phyloP scores from a whole-genome alignment of 805 yeast genomes.

The Schwanniomyces yamadae region DNA sequence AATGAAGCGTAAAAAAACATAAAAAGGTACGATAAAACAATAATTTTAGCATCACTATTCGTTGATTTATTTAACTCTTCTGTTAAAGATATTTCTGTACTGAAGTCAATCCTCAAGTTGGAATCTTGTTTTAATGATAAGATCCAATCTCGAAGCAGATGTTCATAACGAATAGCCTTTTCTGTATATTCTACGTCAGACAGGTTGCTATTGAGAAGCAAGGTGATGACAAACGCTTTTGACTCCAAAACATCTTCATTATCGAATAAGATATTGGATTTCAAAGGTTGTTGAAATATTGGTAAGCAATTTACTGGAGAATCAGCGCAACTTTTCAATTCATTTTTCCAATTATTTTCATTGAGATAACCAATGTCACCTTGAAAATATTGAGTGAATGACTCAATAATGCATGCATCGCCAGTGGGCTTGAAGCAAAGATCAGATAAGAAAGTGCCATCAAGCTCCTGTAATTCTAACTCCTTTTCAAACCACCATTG shows the following conservation, averaged over 20 bases:
- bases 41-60: constrained; percentile 71
- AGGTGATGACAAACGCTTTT: constrained; percentile 72
- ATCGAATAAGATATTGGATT: constrained; percentile 61
- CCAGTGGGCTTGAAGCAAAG: constrained; percentile 83
- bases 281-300: constrained; percentile 84
- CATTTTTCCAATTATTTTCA: constrained; percentile 54
- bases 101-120: constrained; percentile 62
- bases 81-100: constrained; percentile 80
- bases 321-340: constrained; percentile 59
- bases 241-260: constrained; percentile 55
- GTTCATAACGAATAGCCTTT: constrained; percentile 64
- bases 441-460: constrained; percentile 48
- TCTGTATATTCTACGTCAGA: constrained; percentile 37
- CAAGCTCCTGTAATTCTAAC: constrained; percentile 37
- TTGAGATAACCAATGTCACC: constrained; percentile 55
- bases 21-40: constrained; percentile 69
- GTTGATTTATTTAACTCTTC: constrained; percentile 81
- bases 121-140: constrained; percentile 41
- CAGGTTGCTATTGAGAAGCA: constrained; percentile 59
- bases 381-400: constrained; percentile 83
- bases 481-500: constrained; percentile 92
- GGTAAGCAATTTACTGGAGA: constrained; percentile 92
- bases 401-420: constrained; percentile 78
- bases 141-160: constrained; percentile 57
- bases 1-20: constrained; percentile 90